Evolutionary conservation across 2,329 filamentous ascomycete species (phyloP).

Genomic region (Scedosporium boydii): DNA sequence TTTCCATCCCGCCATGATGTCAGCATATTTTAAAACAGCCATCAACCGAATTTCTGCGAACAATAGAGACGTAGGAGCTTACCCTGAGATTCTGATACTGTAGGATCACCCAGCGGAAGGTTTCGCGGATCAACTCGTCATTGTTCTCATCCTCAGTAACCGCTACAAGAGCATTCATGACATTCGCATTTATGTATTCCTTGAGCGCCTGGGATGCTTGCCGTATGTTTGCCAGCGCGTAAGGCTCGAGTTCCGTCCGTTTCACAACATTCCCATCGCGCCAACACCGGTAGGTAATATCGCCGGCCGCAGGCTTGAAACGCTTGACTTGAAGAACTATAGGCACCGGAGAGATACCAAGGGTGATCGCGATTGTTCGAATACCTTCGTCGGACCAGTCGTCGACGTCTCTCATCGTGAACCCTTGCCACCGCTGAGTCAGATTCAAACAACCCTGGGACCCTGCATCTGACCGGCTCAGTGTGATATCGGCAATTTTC

Average conservation of each 20-base stretch:
- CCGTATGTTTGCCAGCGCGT: constrained; percentile 29
- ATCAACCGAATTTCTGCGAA: too few species aligned
- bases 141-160: constrained; percentile 10
- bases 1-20: not conserved
- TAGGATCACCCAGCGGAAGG: constrained; percentile 13
- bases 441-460: constrained; percentile 28
- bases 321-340: constrained; percentile 29
- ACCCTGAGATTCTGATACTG: constrained; percentile 16
- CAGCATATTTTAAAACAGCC: too few species aligned
- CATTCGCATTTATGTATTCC: constrained; percentile 23
- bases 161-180: constrained; percentile 18
- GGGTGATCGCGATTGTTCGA: constrained; percentile 26
- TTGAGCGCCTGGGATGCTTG: constrained; percentile 23
- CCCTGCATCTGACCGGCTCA: constrained; percentile 25
- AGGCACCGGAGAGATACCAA: constrained; percentile 26
- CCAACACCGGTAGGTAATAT: constrained; percentile 30
- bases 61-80: not conserved
- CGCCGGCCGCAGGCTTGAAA: constrained; percentile 26
- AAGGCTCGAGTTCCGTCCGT: constrained; percentile 24
- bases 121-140: constrained; percentile 7
- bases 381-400: constrained; percentile 20
- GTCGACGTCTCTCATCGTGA: constrained; percentile 28
- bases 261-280: constrained; percentile 18
- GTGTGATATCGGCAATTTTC: constrained; percentile 29
- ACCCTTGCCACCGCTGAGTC: constrained; percentile 32